Evolutionary conservation across 495 filamentous ascomycete genomes (phyloP).

Genomic region (Aspergillus campestris): DNA sequence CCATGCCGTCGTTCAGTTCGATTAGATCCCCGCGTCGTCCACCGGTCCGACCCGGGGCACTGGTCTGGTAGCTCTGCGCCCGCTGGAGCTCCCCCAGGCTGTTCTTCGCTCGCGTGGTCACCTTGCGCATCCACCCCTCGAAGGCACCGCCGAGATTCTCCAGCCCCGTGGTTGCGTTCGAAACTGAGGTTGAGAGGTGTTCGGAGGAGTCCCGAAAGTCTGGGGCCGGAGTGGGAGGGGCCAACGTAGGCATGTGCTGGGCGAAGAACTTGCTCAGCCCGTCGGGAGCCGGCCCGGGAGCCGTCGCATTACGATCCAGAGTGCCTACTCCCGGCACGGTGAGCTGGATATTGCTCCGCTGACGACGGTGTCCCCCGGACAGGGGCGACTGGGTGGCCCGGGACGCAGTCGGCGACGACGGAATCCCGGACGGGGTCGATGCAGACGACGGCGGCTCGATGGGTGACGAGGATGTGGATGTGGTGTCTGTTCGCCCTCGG

Average conservation of each 20-base stretch:
- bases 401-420: constrained; percentile 8
- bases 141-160: constrained; percentile 80
- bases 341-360: constrained; percentile 42
- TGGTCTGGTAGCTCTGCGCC: constrained; percentile 20
- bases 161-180: constrained; percentile 48
- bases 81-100: constrained; percentile 35
- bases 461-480: constrained; percentile 27
- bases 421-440: constrained; percentile 12
- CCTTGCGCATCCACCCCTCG: constrained; percentile 80
- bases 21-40: constrained; percentile 61
- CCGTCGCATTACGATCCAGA: constrained; percentile 55
- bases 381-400: constrained; percentile 8
- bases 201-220: constrained; percentile 31
- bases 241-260: constrained; percentile 64
- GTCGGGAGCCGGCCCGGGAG: constrained; percentile 73
- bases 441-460: constrained; percentile 18
- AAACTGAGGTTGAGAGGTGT: constrained; percentile 31
- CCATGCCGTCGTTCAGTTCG: constrained; percentile 62
- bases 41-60: constrained; percentile 23
- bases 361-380: constrained; percentile 23
- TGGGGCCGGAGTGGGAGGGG: constrained; percentile 29
- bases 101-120: constrained; percentile 47
- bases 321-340: constrained; percentile 80
- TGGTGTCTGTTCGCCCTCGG: constrained; percentile 18
- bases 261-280: constrained; percentile 71